Base-by-base conservation (phyloP, 2,329 filamentous ascomycete species). In the Plectosphaerella plurivora region DNA sequence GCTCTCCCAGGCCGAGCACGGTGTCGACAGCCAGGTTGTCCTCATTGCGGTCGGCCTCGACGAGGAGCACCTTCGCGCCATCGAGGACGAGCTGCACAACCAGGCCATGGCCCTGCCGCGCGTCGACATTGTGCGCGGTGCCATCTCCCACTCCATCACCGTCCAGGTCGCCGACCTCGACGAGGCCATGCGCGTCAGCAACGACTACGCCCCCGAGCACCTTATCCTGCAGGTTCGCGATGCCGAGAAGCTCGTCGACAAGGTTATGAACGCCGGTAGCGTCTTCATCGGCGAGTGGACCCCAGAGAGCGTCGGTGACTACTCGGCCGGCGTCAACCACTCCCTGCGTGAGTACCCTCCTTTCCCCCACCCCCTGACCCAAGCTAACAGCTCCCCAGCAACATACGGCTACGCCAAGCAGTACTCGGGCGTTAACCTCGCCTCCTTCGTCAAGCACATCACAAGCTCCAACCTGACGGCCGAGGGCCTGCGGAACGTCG, bases 331-430 rank as follows among this genome's bases (percentile, higher is more conserved):
- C 64, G 94, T 99, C 42, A 99, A 99, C 70, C 94, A 99, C 76
- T 95, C 90, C 53, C 76, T 99, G 59, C 94, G 91, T 96, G 87
- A 83, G 90, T 87, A 37, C 48, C 8, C 16, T 28, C 46, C 28
- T 49, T 44, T 33, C 15, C 8, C 41, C 24, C 53, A 46, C 12
- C 11, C 41, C 41, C 11, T 37, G 41, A 10, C 16, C 8, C 28
- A 24, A 9, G 15, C 47, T 60, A 54, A 59, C 50, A 2, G 10
- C 16, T 47, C 33, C 11, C 3, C 60, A 96, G 91, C 94, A 50
- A 99, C 94, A 0, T 99, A 97, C 66, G 94, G 94, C 41, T 99
- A 96, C 64, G 94, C 94, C 47, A 96, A 96, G 74, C 94, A 99
- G 71, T 99, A 99, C 75, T 97, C 91, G 6, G 94, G 94, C 50